Evolutionary conservation across 768 basidiomycete species (phyloP).

Genomic region (Sporobolomyces roseus): DNA sequence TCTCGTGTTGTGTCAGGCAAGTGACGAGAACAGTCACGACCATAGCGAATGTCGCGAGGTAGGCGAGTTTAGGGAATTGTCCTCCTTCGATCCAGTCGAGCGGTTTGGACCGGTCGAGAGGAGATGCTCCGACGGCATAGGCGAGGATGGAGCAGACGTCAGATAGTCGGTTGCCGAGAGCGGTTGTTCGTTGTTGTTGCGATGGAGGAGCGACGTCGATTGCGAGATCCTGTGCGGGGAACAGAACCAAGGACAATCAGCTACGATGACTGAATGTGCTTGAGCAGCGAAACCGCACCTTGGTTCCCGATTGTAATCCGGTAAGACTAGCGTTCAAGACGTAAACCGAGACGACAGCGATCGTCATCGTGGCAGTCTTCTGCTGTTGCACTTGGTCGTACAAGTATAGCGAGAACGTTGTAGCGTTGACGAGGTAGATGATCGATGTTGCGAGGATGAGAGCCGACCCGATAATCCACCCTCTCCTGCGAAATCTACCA

Average conservation of each 20-base stretch:
- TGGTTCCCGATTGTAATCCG: slow-evolving; percentile 58
- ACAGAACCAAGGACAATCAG: not conserved
- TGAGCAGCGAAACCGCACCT: not conserved
- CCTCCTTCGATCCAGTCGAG: slow-evolving; percentile 68
- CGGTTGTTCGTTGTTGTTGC: slow-evolving; percentile 87
- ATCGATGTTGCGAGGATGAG: slow-evolving; percentile 72
- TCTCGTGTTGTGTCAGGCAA: slow-evolving; percentile 64
- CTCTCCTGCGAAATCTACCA: slow-evolving; percentile 83
- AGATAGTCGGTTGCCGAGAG: slow-evolving; percentile 93
- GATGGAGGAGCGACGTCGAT: slow-evolving; percentile 83
- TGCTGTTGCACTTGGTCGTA: slow-evolving; percentile 78
- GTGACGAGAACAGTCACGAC: slow-evolving; percentile 79
- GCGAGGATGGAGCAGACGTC: slow-evolving; percentile 94
- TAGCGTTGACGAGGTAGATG: slow-evolving; percentile 74
- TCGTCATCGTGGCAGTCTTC: slow-evolving; percentile 67
- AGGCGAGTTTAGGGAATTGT: slow-evolving; percentile 94
- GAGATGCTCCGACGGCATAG: slow-evolving; percentile 77
- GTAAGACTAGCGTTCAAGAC: slow-evolving; percentile 93
- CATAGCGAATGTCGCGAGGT: slow-evolving; percentile 74
- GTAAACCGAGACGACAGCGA: slow-evolving; percentile 87
- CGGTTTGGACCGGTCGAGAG: slow-evolving; percentile 60
- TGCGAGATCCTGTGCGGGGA: slow-evolving; percentile 54
- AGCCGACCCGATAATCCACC: slow-evolving; percentile 84
- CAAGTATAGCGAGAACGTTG: slow-evolving; percentile 67
- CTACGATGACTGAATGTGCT: too few relatives aligned